Conservation (phyloP, 257 asterid genomes). For the Nicotiana benthamiana region DNA sequence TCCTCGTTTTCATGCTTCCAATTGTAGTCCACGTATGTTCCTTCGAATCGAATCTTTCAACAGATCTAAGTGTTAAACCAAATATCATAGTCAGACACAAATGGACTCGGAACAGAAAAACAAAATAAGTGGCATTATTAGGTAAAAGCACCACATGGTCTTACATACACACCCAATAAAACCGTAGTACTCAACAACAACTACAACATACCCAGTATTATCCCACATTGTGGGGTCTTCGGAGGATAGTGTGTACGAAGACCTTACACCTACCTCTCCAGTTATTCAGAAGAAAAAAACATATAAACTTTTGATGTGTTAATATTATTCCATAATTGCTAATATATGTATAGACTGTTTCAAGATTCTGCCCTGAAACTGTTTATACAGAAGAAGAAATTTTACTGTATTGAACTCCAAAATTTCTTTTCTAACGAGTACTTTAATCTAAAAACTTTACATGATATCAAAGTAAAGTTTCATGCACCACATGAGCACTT, state of each 20-base stretch:
- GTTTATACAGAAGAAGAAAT: background rate
- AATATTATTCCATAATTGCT: background rate
- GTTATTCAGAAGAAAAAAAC: background rate
- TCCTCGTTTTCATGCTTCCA: constrained; percentile 34
- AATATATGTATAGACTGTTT: background rate
- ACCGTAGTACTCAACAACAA: background rate
- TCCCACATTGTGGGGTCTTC: too few relatives aligned
- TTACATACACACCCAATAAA: background rate
- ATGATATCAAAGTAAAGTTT: background rate
- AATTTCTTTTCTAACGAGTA: background rate
- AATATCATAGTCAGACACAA: background rate
- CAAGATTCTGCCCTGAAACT: background rate
- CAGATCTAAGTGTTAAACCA: constrained; percentile 25
- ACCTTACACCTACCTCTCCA: background rate
- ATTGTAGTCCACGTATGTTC: constrained; percentile 47
- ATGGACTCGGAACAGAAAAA: background rate
- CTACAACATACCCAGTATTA: too few relatives aligned
- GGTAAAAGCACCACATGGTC: background rate
- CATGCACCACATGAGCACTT: background rate
- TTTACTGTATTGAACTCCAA: background rate
- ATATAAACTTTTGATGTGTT: background rate
- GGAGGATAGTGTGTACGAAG: too few relatives aligned
- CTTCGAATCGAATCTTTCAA: constrained; percentile 76
- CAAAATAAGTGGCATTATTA: background rate
- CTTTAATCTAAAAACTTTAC: background rate